These are phyloP conservation scores for Venturia oleaginea DNA, from an alignment of 2,329 filamentous ascomycete genomes.

Conservation along the genomic window DNA sequence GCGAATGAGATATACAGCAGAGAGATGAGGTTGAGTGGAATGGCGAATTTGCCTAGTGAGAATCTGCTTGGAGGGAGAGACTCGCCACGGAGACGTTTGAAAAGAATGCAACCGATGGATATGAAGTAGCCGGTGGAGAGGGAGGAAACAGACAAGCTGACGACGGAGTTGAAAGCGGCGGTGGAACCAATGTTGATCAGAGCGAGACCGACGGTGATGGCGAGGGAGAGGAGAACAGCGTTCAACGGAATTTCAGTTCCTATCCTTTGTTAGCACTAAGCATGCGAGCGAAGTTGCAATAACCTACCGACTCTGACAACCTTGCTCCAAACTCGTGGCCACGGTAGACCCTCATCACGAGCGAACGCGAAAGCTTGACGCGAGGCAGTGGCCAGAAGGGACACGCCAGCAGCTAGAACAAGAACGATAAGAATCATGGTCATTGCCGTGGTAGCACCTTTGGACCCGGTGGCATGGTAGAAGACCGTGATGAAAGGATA, in stretches of 20 bases:
- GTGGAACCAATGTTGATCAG: slow-evolving; percentile 29
- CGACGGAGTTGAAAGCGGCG: slow-evolving; percentile 26
- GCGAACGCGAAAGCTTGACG: slow-evolving; percentile 29
- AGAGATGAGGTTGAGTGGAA: slow-evolving; percentile 29
- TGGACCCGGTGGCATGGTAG: slow-evolving; percentile 13
- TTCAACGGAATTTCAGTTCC: slow-evolving; percentile 26
- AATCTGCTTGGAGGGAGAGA: slow-evolving; percentile 30
- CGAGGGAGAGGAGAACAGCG: slow-evolving; percentile 24
- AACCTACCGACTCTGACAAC: slow-evolving; percentile 22
- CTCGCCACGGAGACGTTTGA: slow-evolving; percentile 29
- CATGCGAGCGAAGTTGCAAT: slow-evolving; percentile 24
- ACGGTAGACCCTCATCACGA: slow-evolving; percentile 27
- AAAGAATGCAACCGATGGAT: slow-evolving; percentile 33
- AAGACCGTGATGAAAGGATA: slow-evolving; percentile 23
- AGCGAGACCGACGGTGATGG: slow-evolving; percentile 23
- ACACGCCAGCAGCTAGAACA: slow-evolving; percentile 21
- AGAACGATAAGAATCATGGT: slow-evolving; percentile 22
- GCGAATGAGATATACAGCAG: slow-evolving; percentile 25
- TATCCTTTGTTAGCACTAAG: neutral
- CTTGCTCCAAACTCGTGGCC: slow-evolving; percentile 16
- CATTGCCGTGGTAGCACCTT: slow-evolving; percentile 21
- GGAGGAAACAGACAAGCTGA: slow-evolving; percentile 30
- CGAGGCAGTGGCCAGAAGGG: slow-evolving; percentile 25
- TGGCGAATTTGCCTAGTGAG: slow-evolving; percentile 31
- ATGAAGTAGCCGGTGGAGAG: slow-evolving; percentile 35